Base-by-base conservation (phyloP, 2,329 filamentous ascomycete species). In the Talaromyces sp. region DNA sequence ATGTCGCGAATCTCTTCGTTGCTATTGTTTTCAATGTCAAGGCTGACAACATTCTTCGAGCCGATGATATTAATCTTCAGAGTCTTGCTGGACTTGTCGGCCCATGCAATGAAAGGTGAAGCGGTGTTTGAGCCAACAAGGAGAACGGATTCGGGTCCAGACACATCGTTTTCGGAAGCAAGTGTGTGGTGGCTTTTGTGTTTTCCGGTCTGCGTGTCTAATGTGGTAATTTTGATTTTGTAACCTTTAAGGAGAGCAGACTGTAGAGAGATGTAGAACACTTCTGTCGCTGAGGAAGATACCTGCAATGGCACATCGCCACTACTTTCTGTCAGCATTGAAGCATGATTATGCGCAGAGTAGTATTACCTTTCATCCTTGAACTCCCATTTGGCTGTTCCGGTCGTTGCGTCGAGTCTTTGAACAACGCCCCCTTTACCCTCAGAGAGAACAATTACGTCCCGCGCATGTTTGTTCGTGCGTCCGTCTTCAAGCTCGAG, bases 201-300 rank as follows among this genome's bases (percentile, higher is more conserved):
- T 72, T 85, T 86, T 61, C 94, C 94, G 1, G 87, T 92, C 13
- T 88, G 78, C 7, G 86, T 86, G 75, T 96, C 91, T 70, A 97
- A 77, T 0, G 87, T 85, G 0, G 88, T 86, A 63, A 97, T 87
- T 75, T 89, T 92, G 70, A 97, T 83, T 78, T 88, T 92, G 72
- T 91, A 89, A 1, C 90, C 89, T 52, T 87, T 87, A 37, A 89
- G 80, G 66, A 77, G 84, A 75, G 73, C 89, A 81, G 81, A 81
- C 70, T 93, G 90, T 41, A 96, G 82, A 60, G 90, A 87, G 70
- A 96, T 85, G 69, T 93, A 88, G 76, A 91, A 95, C 66, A 95
- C 83, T 62, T 83, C 87, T 78, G 81, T 89, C 72, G 76, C 86
- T 74, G 83, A 93, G 80, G 81, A 88, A 81, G 84, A 92, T 81